Percentiles rank a stretch among this genome's conserved stretches.
phyloP scores from a whole-genome alignment of 805 yeast species.

The Pichia paraexigua region DNA sequence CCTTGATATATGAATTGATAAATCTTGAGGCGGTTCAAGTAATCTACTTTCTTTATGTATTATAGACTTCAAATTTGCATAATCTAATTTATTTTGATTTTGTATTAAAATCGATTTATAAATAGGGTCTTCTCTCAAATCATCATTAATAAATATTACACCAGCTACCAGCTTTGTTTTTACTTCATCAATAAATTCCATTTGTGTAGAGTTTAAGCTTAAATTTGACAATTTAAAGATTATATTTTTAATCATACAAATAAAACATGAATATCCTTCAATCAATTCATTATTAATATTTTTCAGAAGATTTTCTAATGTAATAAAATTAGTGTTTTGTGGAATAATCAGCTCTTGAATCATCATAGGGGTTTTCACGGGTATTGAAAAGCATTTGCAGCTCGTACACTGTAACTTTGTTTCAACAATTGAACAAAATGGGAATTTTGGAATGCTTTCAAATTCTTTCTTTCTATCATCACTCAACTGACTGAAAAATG shows the following conservation, averaged over 20 bases:
- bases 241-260: slow-evolving; percentile 46
- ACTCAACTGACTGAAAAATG: slow-evolving; percentile 48
- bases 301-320: slow-evolving; percentile 45
- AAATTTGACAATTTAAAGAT: neutral
- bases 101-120: slow-evolving; percentile 34
- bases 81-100: slow-evolving; percentile 7
- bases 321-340: slow-evolving; percentile 27
- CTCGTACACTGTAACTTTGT: slow-evolving; percentile 63
- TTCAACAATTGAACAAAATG: slow-evolving; percentile 60
- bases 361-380: slow-evolving; percentile 50
- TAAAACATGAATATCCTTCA: slow-evolving; percentile 72
- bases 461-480: slow-evolving; percentile 4
- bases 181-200: slow-evolving; percentile 28
- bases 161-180: slow-evolving; percentile 27
- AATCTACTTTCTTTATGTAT: slow-evolving; percentile 61
- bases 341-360: slow-evolving; percentile 77
- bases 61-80: slow-evolving; percentile 41
- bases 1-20: slow-evolving; percentile 79
- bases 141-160: slow-evolving; percentile 53
- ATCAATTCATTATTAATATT: slow-evolving; percentile 58
- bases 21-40: slow-evolving; percentile 57
- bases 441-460: slow-evolving; percentile 48
- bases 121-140: slow-evolving; percentile 38
- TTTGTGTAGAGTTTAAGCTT: slow-evolving; percentile 23
- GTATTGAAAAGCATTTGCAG: slow-evolving; percentile 57